phyloP scores from a whole-genome alignment of 2,329 filamentous ascomycete genomes.

The Leptoxyphium fumago region DNA sequence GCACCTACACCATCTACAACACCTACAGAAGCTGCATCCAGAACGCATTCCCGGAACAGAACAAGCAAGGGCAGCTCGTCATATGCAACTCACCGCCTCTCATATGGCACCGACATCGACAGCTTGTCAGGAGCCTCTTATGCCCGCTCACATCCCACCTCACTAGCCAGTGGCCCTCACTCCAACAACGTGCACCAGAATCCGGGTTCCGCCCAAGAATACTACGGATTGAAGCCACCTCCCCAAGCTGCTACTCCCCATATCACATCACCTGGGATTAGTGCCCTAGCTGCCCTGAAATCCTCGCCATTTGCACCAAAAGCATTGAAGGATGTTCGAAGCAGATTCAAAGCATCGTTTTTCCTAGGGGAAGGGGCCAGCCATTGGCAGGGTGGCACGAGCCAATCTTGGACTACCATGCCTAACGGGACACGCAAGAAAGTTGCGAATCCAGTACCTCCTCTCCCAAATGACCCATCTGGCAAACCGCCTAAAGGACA shows the following conservation, averaged over 20 bases:
- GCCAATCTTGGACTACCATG: slow-evolving; percentile 18
- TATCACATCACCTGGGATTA: slow-evolving; percentile 6
- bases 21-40: slow-evolving; percentile 18
- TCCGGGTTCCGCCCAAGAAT: slow-evolving; percentile 17
- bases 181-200: background rate
- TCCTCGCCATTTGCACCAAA: slow-evolving; percentile 44
- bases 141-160: slow-evolving; percentile 12
- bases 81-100: slow-evolving; percentile 9
- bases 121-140: slow-evolving; percentile 11
- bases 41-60: slow-evolving; percentile 12
- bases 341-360: slow-evolving; percentile 66
- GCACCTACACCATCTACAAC: slow-evolving; percentile 37
- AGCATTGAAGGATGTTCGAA: slow-evolving; percentile 80
- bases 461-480: slow-evolving; percentile 38
- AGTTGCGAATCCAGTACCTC: slow-evolving; percentile 23
- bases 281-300: slow-evolving; percentile 16
- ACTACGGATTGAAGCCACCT: slow-evolving; percentile 18
- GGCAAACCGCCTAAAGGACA: slow-evolving; percentile 62
- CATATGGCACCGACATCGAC: slow-evolving; percentile 7
- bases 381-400: slow-evolving; percentile 23
- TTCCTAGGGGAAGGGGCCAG: slow-evolving; percentile 55
- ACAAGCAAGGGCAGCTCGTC: slow-evolving; percentile 2
- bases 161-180: slow-evolving; percentile 4
- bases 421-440: slow-evolving; percentile 20
- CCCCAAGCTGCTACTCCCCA: slow-evolving; percentile 14